Evolutionary conservation across 2,329 filamentous ascomycete genomes (phyloP).

Genomic region (Aureobasidium sp.): DNA sequence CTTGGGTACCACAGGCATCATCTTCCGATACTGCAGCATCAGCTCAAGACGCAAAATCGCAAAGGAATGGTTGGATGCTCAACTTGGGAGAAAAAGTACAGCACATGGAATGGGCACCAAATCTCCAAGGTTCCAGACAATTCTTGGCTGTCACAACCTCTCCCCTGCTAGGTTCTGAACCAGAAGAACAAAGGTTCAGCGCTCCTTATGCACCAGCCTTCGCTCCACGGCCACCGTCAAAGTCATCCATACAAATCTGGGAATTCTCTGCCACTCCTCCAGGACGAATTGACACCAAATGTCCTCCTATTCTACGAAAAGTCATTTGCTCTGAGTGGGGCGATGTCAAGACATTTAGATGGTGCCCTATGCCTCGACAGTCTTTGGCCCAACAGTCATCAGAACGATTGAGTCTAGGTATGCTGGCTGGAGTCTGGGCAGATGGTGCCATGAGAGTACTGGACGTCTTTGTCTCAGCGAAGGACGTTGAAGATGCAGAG

Average conservation of each 20-base stretch:
- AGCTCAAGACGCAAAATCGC: conserved; percentile 29
- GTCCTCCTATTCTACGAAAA: conserved; percentile 40
- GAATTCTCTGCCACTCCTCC: conserved; percentile 38
- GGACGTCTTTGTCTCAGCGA: conserved; percentile 36
- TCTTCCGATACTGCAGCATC: neutral
- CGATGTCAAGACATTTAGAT: conserved; percentile 47
- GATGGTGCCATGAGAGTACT: conserved; percentile 52
- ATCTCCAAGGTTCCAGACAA: conserved; percentile 41
- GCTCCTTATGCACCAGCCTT: conserved; percentile 42
- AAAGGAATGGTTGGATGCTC: conserved; percentile 45
- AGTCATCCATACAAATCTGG: conserved; percentile 54
- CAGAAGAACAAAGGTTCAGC: conserved; percentile 29
- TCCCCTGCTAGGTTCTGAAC: conserved; percentile 28
- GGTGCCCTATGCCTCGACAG: conserved; percentile 45
- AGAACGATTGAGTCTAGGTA: conserved; percentile 36
- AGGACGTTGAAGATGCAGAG: conserved; percentile 17
- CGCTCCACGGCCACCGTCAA: conserved; percentile 41
- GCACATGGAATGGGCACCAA: conserved; percentile 41
- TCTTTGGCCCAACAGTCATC: conserved; percentile 27
- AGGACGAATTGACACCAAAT: conserved; percentile 37
- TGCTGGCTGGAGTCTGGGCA: conserved; percentile 52
- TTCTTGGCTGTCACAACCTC: conserved; percentile 46
- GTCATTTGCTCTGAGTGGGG: conserved; percentile 54
- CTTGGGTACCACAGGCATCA: conserved; percentile 32
- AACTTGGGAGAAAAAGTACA: conserved; percentile 50